These are phyloP conservation scores for Ceratorhiza oryzae-sativae DNA, from an alignment of 1,284 basidiomycete species.

Conservation along the genomic window DNA sequence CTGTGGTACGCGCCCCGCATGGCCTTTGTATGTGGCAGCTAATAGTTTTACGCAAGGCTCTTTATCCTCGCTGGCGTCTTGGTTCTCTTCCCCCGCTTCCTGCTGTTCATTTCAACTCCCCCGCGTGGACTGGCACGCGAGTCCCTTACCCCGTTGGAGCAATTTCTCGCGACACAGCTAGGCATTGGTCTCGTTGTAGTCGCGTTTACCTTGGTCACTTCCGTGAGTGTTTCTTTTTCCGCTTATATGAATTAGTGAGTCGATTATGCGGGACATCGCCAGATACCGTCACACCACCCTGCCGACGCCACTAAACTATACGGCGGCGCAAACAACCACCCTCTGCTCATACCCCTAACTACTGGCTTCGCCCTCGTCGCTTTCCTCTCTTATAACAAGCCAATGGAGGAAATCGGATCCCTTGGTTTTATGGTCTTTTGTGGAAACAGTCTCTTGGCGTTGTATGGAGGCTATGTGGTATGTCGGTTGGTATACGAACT, in stretches of 20 bases:
- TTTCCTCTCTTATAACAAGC: constrained; percentile 67
- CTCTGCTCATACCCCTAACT: constrained; percentile 67
- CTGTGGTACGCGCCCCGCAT: constrained; percentile 3
- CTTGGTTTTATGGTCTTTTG: constrained; percentile 62
- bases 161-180: constrained; percentile 67
- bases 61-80: constrained; percentile 41
- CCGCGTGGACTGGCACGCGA: constrained; percentile 45
- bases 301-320: constrained; percentile 24
- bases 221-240: constrained; percentile 54
- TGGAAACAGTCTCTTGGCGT: constrained; percentile 59
- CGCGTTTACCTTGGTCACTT: constrained; percentile 63
- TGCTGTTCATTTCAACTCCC: constrained; percentile 44
- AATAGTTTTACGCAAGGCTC: constrained; percentile 19
- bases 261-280: neutral
- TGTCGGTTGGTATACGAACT: constrained; percentile 48
- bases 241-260: neutral
- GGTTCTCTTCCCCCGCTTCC: constrained; percentile 44
- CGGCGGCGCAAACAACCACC: constrained; percentile 54
- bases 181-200: constrained; percentile 65
- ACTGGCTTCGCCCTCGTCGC: constrained; percentile 61
- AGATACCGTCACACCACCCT: constrained; percentile 34
- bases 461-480: constrained; percentile 77
- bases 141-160: constrained; percentile 67
- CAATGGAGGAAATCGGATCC: constrained; percentile 55
- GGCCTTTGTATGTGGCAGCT: neutral